phyloP scores from a whole-genome alignment of 108 stramenopile species.

The Cyclotella sp. region DNA sequence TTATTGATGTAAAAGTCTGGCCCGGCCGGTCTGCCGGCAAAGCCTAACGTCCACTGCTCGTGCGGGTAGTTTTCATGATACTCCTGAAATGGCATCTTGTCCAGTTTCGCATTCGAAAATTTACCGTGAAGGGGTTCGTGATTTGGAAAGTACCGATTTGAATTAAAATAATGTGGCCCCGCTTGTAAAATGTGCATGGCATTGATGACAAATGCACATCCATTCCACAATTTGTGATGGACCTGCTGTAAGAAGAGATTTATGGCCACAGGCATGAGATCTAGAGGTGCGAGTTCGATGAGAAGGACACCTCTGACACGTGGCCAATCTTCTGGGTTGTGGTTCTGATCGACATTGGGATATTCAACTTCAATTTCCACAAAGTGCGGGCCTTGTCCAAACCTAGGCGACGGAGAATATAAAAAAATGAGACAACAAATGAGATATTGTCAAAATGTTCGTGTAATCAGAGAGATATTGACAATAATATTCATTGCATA shows the following conservation, averaged over 20 bases:
- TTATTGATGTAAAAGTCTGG: constrained; percentile 93
- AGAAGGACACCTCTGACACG: constrained; percentile 47
- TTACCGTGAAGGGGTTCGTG: constrained; percentile 25
- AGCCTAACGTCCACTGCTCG: constrained; percentile 78
- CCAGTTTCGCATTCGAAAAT: constrained; percentile 57
- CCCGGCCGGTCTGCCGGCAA: constrained; percentile 91
- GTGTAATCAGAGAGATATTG: background rate
- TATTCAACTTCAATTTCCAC: constrained; percentile 70
- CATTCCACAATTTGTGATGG: constrained; percentile 72
- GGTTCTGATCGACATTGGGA: constrained; percentile 11
- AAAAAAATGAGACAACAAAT: background rate
- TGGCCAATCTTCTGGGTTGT: constrained; percentile 25
- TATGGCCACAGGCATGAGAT: constrained; percentile 82
- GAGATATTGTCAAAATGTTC: background rate
- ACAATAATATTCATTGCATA: background rate
- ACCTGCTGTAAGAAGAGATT: constrained; percentile 88
- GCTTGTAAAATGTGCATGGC: constrained; percentile 84
- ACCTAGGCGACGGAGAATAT: constrained; percentile 38
- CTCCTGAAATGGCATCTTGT: constrained; percentile 76
- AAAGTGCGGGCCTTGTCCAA: constrained; percentile 75
- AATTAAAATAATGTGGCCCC: constrained; percentile 54
- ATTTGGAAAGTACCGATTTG: constrained; percentile 27
- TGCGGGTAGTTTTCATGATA: constrained; percentile 82
- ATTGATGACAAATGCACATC: constrained; percentile 73
- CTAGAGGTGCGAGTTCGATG: constrained; percentile 75